Base-by-base conservation (phyloP, 2,329 filamentous ascomycete genomes). In the Colletotrichum destructivum region DNA sequence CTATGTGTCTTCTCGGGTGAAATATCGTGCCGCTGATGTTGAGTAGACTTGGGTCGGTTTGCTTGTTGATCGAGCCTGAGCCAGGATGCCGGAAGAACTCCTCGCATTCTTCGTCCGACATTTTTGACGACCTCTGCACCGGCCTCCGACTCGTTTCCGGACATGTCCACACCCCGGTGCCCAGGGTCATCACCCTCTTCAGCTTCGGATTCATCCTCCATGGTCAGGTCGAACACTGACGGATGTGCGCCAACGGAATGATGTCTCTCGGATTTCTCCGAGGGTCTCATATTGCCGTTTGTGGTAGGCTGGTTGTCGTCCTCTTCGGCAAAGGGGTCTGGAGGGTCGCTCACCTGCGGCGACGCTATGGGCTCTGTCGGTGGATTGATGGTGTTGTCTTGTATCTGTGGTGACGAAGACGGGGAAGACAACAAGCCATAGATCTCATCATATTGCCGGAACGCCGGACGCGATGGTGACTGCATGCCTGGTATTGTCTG, bases 51-150 rank as follows among this genome's bases (percentile, higher is more conserved):
- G 69, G 55, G 51, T 13, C 69, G 73, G 13, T n/a, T 75, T 18
- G 66, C 77, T 77, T 74, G 76, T 80, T 88, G 86, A 75, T 91
- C 89, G 31, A 92, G 78, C 52, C 90, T 86, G 66, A 92, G 83
- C 88, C 90, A 92, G 7, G 90, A 92, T n/a, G 90, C 90, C 49
- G 90, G 90, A 55, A 92, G 83, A 9, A 92, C 90, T 26, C 90
- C 90, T 64, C 85, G 85, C 59, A 92, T 89, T 62, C 84, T 83
- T 63, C 80, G 85, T 46, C 82, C 82, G 67, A 83, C 69, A 38
- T 63, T 81, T 23, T 76, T 78, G 35, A 83, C 81, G 15, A 81
- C 76, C 31, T 88, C 84, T 2, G 81, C 81, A 4, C 85, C 86
- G 61, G 81, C 84, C 46, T 81, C 80, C 12, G 62, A 66, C 57